A percentile compares a stretch with the other conserved stretches of the same genome.
phyloP scores from a whole-genome alignment of 345 rosid species.

The Pistacia integerrima region DNA sequence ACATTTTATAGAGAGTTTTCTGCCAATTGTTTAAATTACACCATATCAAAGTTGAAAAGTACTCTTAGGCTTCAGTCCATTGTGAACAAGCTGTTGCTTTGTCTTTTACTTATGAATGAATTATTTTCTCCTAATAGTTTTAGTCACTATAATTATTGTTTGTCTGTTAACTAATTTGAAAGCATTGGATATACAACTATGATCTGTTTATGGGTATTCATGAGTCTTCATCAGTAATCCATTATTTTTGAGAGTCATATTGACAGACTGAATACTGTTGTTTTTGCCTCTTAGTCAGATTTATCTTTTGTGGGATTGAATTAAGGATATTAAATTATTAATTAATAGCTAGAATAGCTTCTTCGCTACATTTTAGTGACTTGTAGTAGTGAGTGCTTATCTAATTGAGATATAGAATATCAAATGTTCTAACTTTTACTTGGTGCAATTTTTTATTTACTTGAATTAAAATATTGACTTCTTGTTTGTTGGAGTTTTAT shows the following conservation, averaged over 20 bases:
- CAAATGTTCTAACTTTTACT: neutral
- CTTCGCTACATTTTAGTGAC: neutral
- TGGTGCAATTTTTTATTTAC: neutral
- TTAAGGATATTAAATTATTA: neutral
- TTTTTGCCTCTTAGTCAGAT: neutral
- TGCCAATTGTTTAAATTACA: neutral
- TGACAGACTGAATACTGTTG: neutral
- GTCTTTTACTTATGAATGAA: too few relatives aligned
- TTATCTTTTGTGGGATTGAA: neutral
- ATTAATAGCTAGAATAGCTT: neutral
- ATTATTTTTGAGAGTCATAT: neutral
- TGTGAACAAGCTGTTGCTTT: neutral
- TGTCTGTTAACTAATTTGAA: neutral
- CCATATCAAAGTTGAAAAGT: neutral
- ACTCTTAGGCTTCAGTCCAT: neutral
- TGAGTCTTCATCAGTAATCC: neutral
- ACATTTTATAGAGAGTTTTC: neutral
- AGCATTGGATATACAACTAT: neutral
- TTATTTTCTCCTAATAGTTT: neutral
- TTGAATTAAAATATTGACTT: neutral
- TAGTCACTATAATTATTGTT: neutral
- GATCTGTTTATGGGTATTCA: neutral
- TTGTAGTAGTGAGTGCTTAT: neutral
- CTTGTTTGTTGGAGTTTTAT: neutral
- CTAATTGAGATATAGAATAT: neutral